A percentile compares a stretch with the other conserved stretches of the same genome.
These are phyloP conservation scores for Umbelopsis sp. DNA, from an alignment of 371 early-diverging fungal genomes.

Conservation along the genomic window DNA sequence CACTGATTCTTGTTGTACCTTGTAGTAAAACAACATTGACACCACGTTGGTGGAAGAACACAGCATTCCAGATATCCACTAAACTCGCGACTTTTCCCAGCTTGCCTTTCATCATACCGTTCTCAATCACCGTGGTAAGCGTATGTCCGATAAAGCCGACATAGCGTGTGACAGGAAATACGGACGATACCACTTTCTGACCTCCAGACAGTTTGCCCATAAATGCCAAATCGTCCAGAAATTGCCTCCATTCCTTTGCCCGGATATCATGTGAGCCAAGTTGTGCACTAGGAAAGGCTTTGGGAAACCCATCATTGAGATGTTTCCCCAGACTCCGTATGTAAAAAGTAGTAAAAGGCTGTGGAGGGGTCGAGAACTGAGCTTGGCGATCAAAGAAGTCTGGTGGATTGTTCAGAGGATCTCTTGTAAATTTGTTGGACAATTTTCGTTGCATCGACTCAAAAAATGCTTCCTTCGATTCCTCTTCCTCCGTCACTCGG, in stretches of 20 bases:
- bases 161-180: neutral
- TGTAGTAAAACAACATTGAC: neutral
- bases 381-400: slow-evolving; percentile 2
- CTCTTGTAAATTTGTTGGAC: neutral
- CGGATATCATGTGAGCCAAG: neutral
- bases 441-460: neutral
- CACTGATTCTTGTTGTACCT: neutral
- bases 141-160: neutral
- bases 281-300: neutral
- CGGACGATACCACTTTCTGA: neutral
- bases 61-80: slow-evolving; percentile 8
- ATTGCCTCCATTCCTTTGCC: neutral
- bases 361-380: neutral
- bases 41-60: neutral
- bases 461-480: neutral
- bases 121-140: neutral
- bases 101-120: neutral
- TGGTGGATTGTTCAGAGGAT: neutral
- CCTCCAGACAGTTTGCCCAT: neutral
- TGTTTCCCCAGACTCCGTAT: neutral
- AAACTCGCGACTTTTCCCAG: neutral
- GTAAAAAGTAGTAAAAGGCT: neutral
- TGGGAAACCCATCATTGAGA: neutral
- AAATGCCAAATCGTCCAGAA: neutral
- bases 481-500: neutral